Evolutionary conservation across 257 asterid genomes (phyloP), one percentile per base, ranked within the genome.

Genomic region (Fraxinus anomala): DNA sequence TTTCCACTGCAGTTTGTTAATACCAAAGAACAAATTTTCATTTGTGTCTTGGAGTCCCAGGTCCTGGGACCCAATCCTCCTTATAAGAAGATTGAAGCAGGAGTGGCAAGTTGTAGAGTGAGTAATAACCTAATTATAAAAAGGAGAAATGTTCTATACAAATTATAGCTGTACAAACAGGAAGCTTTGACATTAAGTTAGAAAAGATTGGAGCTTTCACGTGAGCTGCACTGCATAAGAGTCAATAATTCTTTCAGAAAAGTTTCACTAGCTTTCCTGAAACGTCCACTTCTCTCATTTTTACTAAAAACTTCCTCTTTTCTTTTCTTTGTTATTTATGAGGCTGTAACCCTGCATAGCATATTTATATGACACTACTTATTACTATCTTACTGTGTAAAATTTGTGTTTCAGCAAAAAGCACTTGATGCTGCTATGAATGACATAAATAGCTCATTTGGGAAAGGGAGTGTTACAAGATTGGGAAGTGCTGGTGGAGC

Each of bases 401-500:
- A 42, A 26, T 68, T 73, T 33, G 21, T 51, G 16, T 63, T 33
- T 74, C 92, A 93, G 98, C 97, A 93, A 96, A 95, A 93, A 78
- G 98, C 97, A 40, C 86, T 95, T 80, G 99, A 95, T 73, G 96
- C 97, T 61, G 99, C 97, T 74, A 95, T 93, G 99, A 92, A 89
- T 30, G 99, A 95, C 79, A 93, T 95, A 85, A 93, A 95, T 80
- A 95, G 84, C 82, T 93, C 98, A 13, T 95, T 95, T 75, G 99
- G 99, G 79, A 95, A 95, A 79, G 99, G 99, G 85, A 95, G 98
- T 67, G 98, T 95, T 72, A 95, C 99, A 42, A 88, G 98, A 85
- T 89, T 95, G 76, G 99, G 98, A 76, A 93, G 99, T 85, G 92
- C 94, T 26, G 99, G 99, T 59, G 97, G 99, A 80, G 99, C 99